Evolutionary conservation across 495 filamentous ascomycete species (phyloP), one percentile per base, ranked within the genome.

Genomic region (Corynascus novoguineensis): DNA sequence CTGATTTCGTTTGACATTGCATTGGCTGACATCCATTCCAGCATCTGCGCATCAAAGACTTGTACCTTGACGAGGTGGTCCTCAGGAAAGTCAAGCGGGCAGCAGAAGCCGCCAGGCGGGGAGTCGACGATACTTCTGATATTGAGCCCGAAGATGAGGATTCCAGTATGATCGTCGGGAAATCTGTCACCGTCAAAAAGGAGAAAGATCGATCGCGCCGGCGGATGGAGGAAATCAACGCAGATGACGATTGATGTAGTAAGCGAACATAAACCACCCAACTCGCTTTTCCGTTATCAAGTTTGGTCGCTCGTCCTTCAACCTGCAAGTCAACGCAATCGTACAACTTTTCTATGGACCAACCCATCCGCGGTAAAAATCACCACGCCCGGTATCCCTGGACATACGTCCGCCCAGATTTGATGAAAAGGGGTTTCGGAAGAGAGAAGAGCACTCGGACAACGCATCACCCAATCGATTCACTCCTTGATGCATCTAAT

Each of bases 21-120:
- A 2, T 15, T 21, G 5, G 17, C 21, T 12, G 50, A 38, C 31
- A 21, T 53, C 59, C 37, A 60, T n/a, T 41, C 22, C 17, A 77
- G 75, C 63, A 71, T 37, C 53, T 76, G 7, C 60, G 58, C 7
- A 59, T 70, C 24, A 56, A 37, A 0, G 74, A 78, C 56, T 65
- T 78, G 41, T 75, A 67, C 29, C 66, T 66, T 19, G 75, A 78
- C 41, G 69, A 72, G 25, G 61, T 75, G 37, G 63, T 71, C 48
- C 64, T 73, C n/a, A 73, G 75, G 17, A 71, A 63, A 50, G 66
- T 76, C 40, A 69, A 75, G 52, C 72, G 75, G 6, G 70, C 62
- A 31, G 58, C 58, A 28, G 57, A 71, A 50, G 72, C 65, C 1
- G 59, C 61, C 21, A 60, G 62, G 42, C 28, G 34, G 17, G 60